Conservation (phyloP, 805 yeast genomes). For the Saitoella complicata region DNA sequence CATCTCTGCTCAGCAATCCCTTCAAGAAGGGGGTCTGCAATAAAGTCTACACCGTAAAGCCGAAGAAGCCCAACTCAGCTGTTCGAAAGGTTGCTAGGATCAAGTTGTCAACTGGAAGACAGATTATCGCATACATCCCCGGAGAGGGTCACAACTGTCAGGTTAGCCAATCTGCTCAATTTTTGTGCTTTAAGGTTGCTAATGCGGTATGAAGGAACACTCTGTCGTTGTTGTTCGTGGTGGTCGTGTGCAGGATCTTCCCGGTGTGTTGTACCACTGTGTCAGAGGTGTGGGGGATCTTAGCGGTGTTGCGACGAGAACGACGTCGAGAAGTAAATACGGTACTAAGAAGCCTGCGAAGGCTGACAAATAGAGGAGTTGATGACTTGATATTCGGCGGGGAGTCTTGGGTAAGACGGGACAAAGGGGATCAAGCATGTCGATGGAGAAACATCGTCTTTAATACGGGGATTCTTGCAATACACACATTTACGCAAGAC, state of each 20-base stretch:
- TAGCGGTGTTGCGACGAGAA: constrained; percentile 86
- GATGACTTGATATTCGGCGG: too few relatives aligned
- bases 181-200: neutral
- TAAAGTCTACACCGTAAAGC: constrained; percentile 87
- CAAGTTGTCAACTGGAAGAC: constrained; percentile 74
- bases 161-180: neutral
- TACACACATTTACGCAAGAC: too few relatives aligned
- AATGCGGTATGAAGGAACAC: constrained; percentile 62
- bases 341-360: constrained; percentile 47
- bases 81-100: constrained; percentile 95
- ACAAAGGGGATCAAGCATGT: too few relatives aligned
- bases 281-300: constrained; percentile 55
- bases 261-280: constrained; percentile 91
- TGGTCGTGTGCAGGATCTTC: constrained; percentile 95
- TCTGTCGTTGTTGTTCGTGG: constrained; percentile 92
- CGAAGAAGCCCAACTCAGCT: constrained; percentile 97
- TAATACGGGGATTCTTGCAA: too few relatives aligned
- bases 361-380: too few relatives aligned
- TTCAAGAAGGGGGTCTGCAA: constrained; percentile 85
- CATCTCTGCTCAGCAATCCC: constrained; percentile 71
- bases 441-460: too few relatives aligned
- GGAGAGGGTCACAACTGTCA: constrained; percentile 84
- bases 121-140: constrained; percentile 83
- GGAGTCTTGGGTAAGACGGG: too few relatives aligned
- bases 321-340: constrained; percentile 77